Evolutionary conservation across 495 filamentous ascomycete species (phyloP).

Genomic region (Podospora pseudopauciseta): DNA sequence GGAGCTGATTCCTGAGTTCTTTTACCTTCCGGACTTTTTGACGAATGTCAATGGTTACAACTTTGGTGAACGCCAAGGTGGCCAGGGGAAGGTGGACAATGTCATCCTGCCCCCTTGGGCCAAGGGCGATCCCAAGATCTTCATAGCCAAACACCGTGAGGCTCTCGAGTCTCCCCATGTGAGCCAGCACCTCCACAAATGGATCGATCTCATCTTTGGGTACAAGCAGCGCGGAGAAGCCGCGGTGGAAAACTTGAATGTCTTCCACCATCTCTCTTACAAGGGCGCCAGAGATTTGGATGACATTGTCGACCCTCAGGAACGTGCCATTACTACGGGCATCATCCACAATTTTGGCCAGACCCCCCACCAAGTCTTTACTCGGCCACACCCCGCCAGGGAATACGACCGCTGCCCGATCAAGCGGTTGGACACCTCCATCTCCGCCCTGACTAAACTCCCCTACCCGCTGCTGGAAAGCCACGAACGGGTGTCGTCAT

Average conservation of each 20-base stretch:
- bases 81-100: conserved; percentile 71
- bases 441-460: conserved; percentile 71
- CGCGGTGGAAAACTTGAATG: conserved; percentile 85
- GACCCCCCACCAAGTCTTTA: conserved; percentile 92
- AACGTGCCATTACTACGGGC: conserved; percentile 79
- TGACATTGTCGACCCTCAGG: conserved; percentile 80
- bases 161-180: conserved; percentile 93
- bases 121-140: conserved; percentile 93
- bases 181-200: conserved; percentile 82
- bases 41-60: conserved; percentile 90
- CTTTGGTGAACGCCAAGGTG: conserved; percentile 81
- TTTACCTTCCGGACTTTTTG: conserved; percentile 91
- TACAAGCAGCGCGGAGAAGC: conserved; percentile 93
- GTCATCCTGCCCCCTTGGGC: conserved; percentile 92
- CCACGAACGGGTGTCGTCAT: conserved; percentile 71
- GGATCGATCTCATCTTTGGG: conserved; percentile 96
- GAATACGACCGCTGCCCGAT: conserved; percentile 62
- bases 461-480: conserved; percentile 80
- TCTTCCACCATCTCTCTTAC: conserved; percentile 94
- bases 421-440: conserved; percentile 71
- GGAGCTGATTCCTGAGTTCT: conserved; percentile 94
- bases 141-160: conserved; percentile 90
- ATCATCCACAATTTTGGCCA: conserved; percentile 99
- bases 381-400: conserved; percentile 66
- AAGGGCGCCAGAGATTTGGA: conserved; percentile 91